Evolutionary conservation across 2,329 filamentous ascomycete genomes (phyloP), one percentile per base, ranked within the genome.

Genomic region (Pseudogymnoascus sp.): DNA sequence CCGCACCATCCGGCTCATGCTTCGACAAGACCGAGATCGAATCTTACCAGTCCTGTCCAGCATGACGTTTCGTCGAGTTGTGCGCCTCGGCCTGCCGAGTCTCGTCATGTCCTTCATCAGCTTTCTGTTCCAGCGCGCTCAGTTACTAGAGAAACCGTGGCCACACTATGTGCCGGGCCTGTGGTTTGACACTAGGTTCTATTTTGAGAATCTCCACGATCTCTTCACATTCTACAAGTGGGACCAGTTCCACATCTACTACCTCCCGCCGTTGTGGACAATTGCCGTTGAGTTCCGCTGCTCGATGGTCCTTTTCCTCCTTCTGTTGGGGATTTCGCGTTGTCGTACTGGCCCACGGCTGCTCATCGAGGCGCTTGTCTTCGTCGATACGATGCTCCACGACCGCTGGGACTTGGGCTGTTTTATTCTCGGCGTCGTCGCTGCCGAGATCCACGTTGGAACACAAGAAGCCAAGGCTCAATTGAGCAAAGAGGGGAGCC

Each of bases 1-100:
- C 65, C 77, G 77, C 64, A 75, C 78, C 1, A 68, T 81, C 26
- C 72, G 73, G 60, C 71, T 73, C 33, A 73, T 78, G 6, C 76
- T 75, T 61, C 66, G 71, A 8, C 71, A 74, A 39, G 71, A 77
- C 62, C 70, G 71, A 59, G 71, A 72, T 13, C 70, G 71, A 7
- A 73, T 75, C 59, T 72, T 73, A 61, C 69, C 71, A 3, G 74
- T 75, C 2, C 71, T 81, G 3, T 74, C 77, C 0, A 80, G 78
- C 3, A 77, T 78, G 4, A 72, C 77, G 5, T 79, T 81, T 63
- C 74, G 79, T 36, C 74, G 79, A 13, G 75, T 75, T 3, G 69
- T 80, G 11, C 74, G 79, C 10, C 73, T 81, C 1, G 79, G 78
- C 64, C 71, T 78, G 5, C 79, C 79, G 0, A 77, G 76, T 8